phyloP scores from a whole-genome alignment of 2,329 filamentous ascomycete species.

The Cephalotrichum gorgonifer region DNA sequence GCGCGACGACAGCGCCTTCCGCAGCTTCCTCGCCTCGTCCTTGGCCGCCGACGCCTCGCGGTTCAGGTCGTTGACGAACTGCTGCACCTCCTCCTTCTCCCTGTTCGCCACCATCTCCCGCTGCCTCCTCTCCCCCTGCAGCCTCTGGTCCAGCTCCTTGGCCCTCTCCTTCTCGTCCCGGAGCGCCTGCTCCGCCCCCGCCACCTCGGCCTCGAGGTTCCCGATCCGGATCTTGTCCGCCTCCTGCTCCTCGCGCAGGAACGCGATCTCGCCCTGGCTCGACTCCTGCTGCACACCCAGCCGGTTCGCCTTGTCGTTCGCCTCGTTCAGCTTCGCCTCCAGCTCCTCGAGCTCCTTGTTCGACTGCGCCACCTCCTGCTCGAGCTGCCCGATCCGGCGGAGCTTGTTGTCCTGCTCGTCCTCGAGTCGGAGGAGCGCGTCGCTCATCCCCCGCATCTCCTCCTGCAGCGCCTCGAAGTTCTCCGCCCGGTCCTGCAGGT shows the following conservation, averaged over 20 bases:
- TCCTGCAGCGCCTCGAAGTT: conserved; percentile 86
- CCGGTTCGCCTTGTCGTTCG: conserved; percentile 79
- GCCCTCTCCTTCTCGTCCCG: conserved; percentile 74
- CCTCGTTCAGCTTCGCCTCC: conserved; percentile 73
- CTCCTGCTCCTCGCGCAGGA: conserved; percentile 93
- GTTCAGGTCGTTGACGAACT: conserved; percentile 87
- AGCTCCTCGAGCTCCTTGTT: conserved; percentile 80
- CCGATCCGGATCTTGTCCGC: conserved; percentile 96
- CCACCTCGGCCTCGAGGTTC: conserved; percentile 75
- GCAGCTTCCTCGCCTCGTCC: conserved; percentile 73
- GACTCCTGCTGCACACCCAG: conserved; percentile 88
- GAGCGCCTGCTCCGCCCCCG: conserved; percentile 67
- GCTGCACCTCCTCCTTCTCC: conserved; percentile 92
- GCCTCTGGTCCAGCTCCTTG: conserved; percentile 61
- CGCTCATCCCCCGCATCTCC: conserved; percentile 87
- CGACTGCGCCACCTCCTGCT: conserved; percentile 71
- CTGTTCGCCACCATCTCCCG: conserved; percentile 76
- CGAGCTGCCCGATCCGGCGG: conserved; percentile 69
- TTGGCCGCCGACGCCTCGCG: conserved; percentile 70
- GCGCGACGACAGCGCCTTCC: conserved; percentile 71
- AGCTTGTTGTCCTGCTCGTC: conserved; percentile 77
- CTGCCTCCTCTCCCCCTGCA: conserved; percentile 73
- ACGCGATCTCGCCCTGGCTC: conserved; percentile 84
- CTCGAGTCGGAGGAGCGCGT: conserved; percentile 76
- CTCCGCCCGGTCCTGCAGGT: conserved; percentile 67